Evolutionary conservation across 2,329 filamentous ascomycete genomes (phyloP).

Genomic region (Cryphonectria parasitica): DNA sequence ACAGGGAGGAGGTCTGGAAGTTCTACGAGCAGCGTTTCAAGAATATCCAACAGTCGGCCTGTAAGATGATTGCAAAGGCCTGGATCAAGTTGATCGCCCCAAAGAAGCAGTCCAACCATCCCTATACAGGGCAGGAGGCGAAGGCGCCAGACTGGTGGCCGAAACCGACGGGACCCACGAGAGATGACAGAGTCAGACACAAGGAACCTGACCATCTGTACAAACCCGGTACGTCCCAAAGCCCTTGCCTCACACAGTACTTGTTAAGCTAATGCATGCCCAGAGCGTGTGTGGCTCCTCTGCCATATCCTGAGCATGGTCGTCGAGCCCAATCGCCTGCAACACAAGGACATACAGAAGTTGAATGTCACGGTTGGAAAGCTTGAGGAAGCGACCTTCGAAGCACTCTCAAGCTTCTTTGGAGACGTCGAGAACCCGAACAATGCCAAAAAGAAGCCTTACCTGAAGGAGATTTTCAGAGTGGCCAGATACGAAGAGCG

Average conservation of each 20-base stretch:
- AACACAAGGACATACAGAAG: constrained; percentile 57
- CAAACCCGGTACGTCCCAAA: constrained; percentile 43
- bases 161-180: constrained; percentile 53
- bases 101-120: constrained; percentile 76
- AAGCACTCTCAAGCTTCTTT: constrained; percentile 63
- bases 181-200: constrained; percentile 63
- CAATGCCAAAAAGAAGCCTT: constrained; percentile 59
- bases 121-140: constrained; percentile 68
- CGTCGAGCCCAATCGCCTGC: constrained; percentile 52
- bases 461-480: constrained; percentile 64
- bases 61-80: constrained; percentile 73
- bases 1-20: constrained; percentile 57
- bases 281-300: constrained; percentile 63
- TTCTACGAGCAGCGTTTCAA: constrained; percentile 67
- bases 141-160: constrained; percentile 72
- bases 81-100: constrained; percentile 78
- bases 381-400: constrained; percentile 61
- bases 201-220: constrained; percentile 75
- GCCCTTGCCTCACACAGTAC: neutral
- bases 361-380: constrained; percentile 57
- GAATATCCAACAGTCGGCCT: constrained; percentile 70
- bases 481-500: constrained; percentile 61
- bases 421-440: constrained; percentile 56
- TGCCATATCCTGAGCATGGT: constrained; percentile 65
- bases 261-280: constrained; percentile 20